Base-by-base conservation (phyloP, 805 yeast species). In the Metschnikowia reukaufii region DNA sequence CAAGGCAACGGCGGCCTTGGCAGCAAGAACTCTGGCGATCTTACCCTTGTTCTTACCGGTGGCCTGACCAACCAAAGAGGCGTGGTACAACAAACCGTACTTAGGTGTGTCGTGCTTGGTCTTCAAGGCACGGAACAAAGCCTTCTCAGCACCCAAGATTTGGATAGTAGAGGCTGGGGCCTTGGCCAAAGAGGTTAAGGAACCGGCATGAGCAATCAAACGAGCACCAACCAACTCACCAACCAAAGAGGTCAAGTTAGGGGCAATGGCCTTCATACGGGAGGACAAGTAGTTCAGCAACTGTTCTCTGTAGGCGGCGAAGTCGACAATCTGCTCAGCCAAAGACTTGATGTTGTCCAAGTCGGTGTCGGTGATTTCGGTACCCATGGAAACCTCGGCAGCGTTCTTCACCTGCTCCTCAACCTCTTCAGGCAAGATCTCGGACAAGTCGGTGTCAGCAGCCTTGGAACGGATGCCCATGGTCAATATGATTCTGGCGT, bases 171-270 rank as follows among this genome's bases (percentile, higher is more conserved):
- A 94, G 48, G 99, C 99, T 63, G 99, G 98, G 76, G 91, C 96
- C 69, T 94, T 94, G 49, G 98, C 90, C 68, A 94, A 77, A 74
- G 87, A 92, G 55, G 97, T 91, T 68, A 94, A 80, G 59, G 97
- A 90, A 72, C 99, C 99, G 53, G 99, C 97, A 63, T 94, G 98
- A 49, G 99, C 92, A 57, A 94, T 94, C 63, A 94, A 81, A 72
- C 99, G 83, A 40, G 99, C 99, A 74, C 99, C 99, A 58, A 94
- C 96, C 68, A 92, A 94, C 77, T 94, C 99, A 69, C 99, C 99
- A 65, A 94, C 92, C 68, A 94, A 82, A 68, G 92, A 96, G 41
- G 96, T 83, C 67, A 94, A 79, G 72, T 94, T 94, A 67, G 99
- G 99, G 54, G 99, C 99, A 75, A 94, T 92, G 42, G 98, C 97